Evolutionary conservation across 805 yeast species (phyloP), one percentile per base, ranked within the genome.

Genomic region (Starmerella vitae): DNA sequence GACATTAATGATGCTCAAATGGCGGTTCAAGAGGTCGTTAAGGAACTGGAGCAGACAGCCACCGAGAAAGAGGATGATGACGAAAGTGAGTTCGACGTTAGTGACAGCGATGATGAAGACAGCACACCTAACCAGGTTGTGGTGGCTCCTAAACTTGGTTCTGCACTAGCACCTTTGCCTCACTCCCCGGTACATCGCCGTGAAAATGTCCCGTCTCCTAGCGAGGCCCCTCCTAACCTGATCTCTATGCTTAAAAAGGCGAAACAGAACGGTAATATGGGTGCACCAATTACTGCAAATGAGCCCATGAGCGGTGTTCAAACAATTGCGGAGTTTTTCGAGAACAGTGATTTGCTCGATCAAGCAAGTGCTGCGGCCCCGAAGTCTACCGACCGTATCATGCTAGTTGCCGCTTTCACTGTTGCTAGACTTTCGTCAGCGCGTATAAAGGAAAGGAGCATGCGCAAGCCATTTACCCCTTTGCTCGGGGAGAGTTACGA

Each of bases 391-490:
- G 80, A 77, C 53, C 63, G 78, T 38, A 37, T 54, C 27, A 57
- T 83, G 46, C 64, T 77, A 33, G 66, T 84, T 34, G 86, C 95
- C 0, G 70, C 83, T 1, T 91, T 86, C 67, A 93, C 94, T 0
- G 70, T 82, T 3, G 74, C 86, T 20, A 71, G 70, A 41, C 57
- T 86, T 7, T 74, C 95, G 0, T 66, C 79, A 9, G 68, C 74
- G 50, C 65, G 96, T 42, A 71, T 72, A 26, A 85, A 81, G 51
- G 76, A 75, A 34, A 69, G 98, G 50, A 75, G 78, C 38, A 57
- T 71, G 29, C 69, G 98, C 47, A 91, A 91, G 55, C 97, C 98
- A 1, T 91, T 91, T 61, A 91, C 85, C 55, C 97, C 98, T 8
- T 65, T 91, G 37, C 63, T 91, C 15, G 96, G 97, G 17, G 98